A percentile compares a stretch with the other conserved stretches of the same genome.
phyloP scores from a whole-genome alignment of 352 stramenopile species.

The Phytophthora boehmeriae region DNA sequence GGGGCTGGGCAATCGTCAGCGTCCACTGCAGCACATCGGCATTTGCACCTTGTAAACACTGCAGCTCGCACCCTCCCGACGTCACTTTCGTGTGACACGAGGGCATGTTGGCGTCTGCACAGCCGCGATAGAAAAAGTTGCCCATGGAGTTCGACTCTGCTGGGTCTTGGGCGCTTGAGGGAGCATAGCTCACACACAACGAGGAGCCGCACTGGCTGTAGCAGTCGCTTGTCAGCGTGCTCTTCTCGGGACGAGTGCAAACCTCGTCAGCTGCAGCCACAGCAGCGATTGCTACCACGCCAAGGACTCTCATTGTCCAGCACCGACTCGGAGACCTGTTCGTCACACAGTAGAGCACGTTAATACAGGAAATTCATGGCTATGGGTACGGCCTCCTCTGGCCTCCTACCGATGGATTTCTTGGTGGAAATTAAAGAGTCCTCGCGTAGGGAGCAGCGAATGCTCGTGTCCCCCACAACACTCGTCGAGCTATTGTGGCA shows the following conservation, averaged over 20 bases:
- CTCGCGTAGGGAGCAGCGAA: background rate
- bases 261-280: conserved; percentile 1
- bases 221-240: conserved; percentile 69
- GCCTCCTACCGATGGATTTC: background rate
- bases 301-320: background rate
- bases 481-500: conserved; percentile 6
- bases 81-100: conserved; percentile 59
- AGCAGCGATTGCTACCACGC: background rate
- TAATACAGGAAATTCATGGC: background rate
- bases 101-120: conserved; percentile 47
- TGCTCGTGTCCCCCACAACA: background rate
- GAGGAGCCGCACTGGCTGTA: conserved; percentile 52
- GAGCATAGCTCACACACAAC: conserved; percentile 73
- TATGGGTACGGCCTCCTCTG: background rate
- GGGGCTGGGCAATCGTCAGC: conserved; percentile 62
- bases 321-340: no score
- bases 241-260: conserved; percentile 47
- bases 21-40: conserved; percentile 47
- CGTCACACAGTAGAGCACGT: background rate
- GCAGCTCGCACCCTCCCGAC: conserved; percentile 54
- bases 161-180: conserved; percentile 25
- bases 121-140: conserved; percentile 72
- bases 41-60: conserved; percentile 62
- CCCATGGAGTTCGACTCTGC: conserved; percentile 45
- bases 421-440: background rate